A percentile compares a stretch with the other conserved stretches of the same genome.
Evolutionary conservation across 2,329 filamentous ascomycete genomes (phyloP).

Genomic region (Xylaria sp.): DNA sequence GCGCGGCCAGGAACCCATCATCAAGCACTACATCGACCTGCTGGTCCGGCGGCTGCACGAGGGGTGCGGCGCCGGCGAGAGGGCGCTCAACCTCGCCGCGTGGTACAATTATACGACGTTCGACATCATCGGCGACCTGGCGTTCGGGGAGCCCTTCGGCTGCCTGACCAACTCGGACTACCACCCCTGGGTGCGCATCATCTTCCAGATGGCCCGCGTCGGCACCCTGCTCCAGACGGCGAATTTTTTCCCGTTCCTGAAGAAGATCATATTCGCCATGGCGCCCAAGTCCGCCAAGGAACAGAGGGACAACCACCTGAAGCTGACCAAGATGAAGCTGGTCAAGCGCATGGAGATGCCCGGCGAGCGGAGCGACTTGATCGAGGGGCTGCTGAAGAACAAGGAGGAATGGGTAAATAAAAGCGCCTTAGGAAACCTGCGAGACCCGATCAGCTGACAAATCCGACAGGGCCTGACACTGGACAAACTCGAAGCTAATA

Average conservation of each 20-base stretch:
- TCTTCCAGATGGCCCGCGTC: slow-evolving; percentile 34
- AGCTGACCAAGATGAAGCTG: slow-evolving; percentile 30
- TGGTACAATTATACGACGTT: slow-evolving; percentile 47
- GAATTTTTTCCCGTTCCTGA: slow-evolving; percentile 19
- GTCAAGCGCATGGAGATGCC: slow-evolving; percentile 34
- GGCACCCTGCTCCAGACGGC: slow-evolving; percentile 23
- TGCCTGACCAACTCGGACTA: slow-evolving; percentile 39
- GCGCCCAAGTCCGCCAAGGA: too few species aligned
- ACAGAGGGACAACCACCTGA: slow-evolving; percentile 27
- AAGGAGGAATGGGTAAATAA: slow-evolving; percentile 30
- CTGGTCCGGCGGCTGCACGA: slow-evolving; percentile 37
- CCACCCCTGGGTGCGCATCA: slow-evolving; percentile 40
- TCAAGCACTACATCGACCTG: slow-evolving; percentile 42
- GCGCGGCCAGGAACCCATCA: slow-evolving; percentile 46
- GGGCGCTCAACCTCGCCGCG: slow-evolving; percentile 38
- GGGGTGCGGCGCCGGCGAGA: slow-evolving; percentile 22
- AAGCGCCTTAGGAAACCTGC: neutral
- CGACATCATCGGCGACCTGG: slow-evolving; percentile 50
- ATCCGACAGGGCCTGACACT: slow-evolving; percentile 23
- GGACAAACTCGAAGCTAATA: slow-evolving; percentile 29
- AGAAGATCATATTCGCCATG: too few species aligned
- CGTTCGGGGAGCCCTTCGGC: slow-evolving; percentile 48
- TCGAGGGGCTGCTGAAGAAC: slow-evolving; percentile 36
- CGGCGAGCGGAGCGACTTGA: slow-evolving; percentile 37
- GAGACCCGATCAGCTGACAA: too few species aligned